A percentile compares a stretch with the other conserved stretches of the same genome.
phyloP scores from a whole-genome alignment of 192 early-diverging fungal genomes.

The Gaertneriomyces semiglobifer region DNA sequence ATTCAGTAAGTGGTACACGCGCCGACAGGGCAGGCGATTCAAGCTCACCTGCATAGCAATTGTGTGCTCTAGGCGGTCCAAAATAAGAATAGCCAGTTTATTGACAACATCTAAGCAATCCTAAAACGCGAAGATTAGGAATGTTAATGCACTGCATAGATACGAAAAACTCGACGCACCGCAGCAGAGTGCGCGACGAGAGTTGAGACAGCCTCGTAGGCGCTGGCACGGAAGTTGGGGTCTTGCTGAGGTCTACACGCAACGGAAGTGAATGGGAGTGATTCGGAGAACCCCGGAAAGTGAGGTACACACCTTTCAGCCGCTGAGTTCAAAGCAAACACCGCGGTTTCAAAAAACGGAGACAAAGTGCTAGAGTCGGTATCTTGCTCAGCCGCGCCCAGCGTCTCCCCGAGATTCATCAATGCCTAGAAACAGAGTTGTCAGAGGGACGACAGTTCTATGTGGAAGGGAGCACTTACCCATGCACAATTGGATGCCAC shows the following conservation, averaged over 20 bases:
- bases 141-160: neutral
- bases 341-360: slow-evolving; percentile 78
- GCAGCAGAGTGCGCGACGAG: slow-evolving; percentile 58
- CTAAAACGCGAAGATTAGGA: neutral
- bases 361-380: slow-evolving; percentile 70
- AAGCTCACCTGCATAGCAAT: slow-evolving; percentile 52
- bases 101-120: slow-evolving; percentile 77
- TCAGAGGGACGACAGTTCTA: slow-evolving; percentile 12
- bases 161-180: neutral
- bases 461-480: slow-evolving; percentile 39
- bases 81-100: slow-evolving; percentile 67
- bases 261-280: neutral
- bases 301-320: slow-evolving; percentile 27
- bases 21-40: too few species aligned
- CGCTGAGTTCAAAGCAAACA: slow-evolving; percentile 59
- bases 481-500: slow-evolving; percentile 96
- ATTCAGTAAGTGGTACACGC: neutral
- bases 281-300: neutral
- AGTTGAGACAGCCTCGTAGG: slow-evolving; percentile 90
- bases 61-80: slow-evolving; percentile 78
- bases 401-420: slow-evolving; percentile 87
- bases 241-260: slow-evolving; percentile 63
- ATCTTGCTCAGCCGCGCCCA: slow-evolving; percentile 55
- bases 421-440: slow-evolving; percentile 55
- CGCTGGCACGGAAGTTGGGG: slow-evolving; percentile 82